A percentile compares a stretch with the other conserved stretches of the same genome.
These are phyloP conservation scores for Penicillium sp. DNA, from an alignment of 2,329 filamentous ascomycete genomes.

Conservation along the genomic window DNA sequence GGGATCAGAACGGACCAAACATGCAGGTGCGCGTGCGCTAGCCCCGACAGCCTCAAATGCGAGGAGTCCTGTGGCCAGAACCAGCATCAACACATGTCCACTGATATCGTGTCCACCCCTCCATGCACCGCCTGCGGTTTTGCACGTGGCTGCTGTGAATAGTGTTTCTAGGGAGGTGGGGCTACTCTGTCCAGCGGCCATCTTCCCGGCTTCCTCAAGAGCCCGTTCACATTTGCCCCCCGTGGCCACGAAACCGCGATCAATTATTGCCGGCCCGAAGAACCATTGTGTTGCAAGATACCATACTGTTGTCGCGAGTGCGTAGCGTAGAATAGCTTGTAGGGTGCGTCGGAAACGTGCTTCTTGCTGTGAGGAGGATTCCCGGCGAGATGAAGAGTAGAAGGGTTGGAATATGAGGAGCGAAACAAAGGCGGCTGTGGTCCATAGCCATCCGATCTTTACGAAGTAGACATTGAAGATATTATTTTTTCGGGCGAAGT, in stretches of 20 bases:
- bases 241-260: slow-evolving; percentile 82
- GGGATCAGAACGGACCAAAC: slow-evolving; percentile 2
- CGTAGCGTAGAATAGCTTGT: slow-evolving; percentile 67
- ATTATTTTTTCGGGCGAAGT: slow-evolving; percentile 94
- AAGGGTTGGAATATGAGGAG: slow-evolving; percentile 69
- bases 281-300: slow-evolving; percentile 91
- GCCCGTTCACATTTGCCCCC: slow-evolving; percentile 76
- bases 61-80: slow-evolving; percentile 77
- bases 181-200: slow-evolving; percentile 5
- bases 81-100: slow-evolving; percentile 90
- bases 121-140: slow-evolving; percentile 78
- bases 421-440: slow-evolving; percentile 68
- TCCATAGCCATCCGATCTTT: slow-evolving; percentile 93
- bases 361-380: slow-evolving; percentile 19
- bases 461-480: slow-evolving; percentile 91
- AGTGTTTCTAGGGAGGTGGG: slow-evolving; percentile 48
- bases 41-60: slow-evolving; percentile 69
- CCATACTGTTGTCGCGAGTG: slow-evolving; percentile 73
- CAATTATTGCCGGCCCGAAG: slow-evolving; percentile 86
- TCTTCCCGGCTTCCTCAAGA: slow-evolving; percentile 44
- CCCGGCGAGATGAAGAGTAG: slow-evolving; percentile 45
- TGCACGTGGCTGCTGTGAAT: slow-evolving; percentile 76
- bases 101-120: slow-evolving; percentile 93
- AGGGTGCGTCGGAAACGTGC: slow-evolving; percentile 46
- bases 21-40: slow-evolving; percentile 55